Evolutionary conservation across 148 eudicot species (phyloP).

Genomic region (Persicaria tinctoria): DNA sequence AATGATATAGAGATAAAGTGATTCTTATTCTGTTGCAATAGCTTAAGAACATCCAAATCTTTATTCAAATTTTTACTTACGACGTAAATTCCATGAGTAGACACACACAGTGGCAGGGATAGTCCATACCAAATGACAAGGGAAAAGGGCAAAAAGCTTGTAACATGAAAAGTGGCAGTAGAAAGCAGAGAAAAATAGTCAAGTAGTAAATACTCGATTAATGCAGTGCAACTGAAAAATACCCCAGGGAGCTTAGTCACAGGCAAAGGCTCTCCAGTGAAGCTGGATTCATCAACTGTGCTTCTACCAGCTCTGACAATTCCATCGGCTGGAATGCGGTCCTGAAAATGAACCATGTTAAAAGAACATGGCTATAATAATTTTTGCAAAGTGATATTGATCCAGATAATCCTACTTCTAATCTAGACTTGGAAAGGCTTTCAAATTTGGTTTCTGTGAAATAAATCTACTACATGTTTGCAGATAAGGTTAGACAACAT

Average conservation of each 20-base stretch:
- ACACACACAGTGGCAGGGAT: too few relatives aligned
- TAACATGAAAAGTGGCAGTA: not conserved
- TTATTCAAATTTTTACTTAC: not conserved
- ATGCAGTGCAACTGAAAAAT: conserved; percentile 8
- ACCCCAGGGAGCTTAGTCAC: conserved; percentile 92
- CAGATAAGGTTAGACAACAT: not conserved
- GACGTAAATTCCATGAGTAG: not conserved
- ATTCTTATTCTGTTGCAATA: not conserved
- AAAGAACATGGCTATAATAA: not conserved
- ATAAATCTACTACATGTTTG: not conserved
- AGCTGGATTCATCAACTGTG: conserved; percentile 94
- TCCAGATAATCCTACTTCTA: not conserved
- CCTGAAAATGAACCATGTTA: conserved; percentile 39
- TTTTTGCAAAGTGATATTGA: not conserved
- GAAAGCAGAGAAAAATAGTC: not conserved
- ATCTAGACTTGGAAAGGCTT: not conserved
- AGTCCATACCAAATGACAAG: too few relatives aligned
- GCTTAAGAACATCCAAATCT: not conserved
- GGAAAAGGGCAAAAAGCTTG: not conserved
- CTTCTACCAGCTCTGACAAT: conserved; percentile 87
- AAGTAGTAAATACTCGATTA: not conserved
- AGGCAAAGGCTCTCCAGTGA: conserved; percentile 90
- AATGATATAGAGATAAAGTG: not conserved
- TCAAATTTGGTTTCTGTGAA: not conserved
- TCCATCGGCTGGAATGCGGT: conserved; percentile 96